phyloP scores from a whole-genome alignment of 768 basidiomycete genomes.

The Terana coerulea region DNA sequence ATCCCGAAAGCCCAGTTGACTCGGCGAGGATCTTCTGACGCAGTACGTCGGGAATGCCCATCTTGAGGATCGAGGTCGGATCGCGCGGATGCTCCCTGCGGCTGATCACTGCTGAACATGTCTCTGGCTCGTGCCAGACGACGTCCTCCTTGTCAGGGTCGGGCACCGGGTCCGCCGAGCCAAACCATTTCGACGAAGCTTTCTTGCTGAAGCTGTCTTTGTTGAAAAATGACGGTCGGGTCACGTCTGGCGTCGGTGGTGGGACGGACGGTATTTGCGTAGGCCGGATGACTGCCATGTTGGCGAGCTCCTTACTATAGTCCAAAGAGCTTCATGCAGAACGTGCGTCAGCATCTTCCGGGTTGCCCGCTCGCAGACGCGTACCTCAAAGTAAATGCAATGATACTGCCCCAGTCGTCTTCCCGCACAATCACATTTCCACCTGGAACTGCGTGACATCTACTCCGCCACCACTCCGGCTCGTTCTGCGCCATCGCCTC shows the following conservation, averaged over 20 bases:
- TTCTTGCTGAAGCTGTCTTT: too few relatives aligned
- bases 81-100: constrained; percentile 65
- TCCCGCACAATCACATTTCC: constrained; percentile 65
- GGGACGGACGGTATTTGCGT: constrained; percentile 6
- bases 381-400: constrained; percentile 72
- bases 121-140: constrained; percentile 59
- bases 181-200: constrained; percentile 42
- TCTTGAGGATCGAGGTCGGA: constrained; percentile 40
- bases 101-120: constrained; percentile 54
- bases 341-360: not conserved
- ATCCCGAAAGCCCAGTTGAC: not conserved
- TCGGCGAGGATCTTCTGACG: constrained; percentile 39
- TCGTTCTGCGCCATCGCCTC: constrained; percentile 24
- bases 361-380: not conserved
- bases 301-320: constrained; percentile 43
- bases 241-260: constrained; percentile 20
- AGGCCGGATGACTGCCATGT: constrained; percentile 20
- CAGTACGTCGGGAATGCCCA: constrained; percentile 60
- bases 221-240: constrained; percentile 47
- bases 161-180: constrained; percentile 36
- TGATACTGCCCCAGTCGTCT: constrained; percentile 75
- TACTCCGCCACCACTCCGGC: constrained; percentile 63
- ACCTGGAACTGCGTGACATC: constrained; percentile 63
- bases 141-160: constrained; percentile 60
- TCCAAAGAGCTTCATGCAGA: constrained; percentile 46